Percentiles rank a stretch among this genome's conserved stretches.
These are phyloP conservation scores for Cryphonectria japonica DNA, from an alignment of 2,329 filamentous ascomycete species.

Conservation along the genomic window DNA sequence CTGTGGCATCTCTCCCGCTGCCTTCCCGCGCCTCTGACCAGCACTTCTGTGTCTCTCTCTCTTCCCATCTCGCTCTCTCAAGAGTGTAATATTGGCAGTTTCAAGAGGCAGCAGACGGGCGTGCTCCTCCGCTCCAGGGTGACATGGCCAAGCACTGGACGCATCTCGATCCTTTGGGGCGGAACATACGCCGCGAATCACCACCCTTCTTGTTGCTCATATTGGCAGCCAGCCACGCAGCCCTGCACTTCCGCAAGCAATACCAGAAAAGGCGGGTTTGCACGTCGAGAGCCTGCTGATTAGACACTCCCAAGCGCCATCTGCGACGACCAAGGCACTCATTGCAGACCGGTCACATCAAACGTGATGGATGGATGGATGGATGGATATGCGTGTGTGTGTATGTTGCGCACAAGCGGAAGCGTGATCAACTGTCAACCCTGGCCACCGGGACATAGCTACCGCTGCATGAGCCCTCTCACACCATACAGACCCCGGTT, in stretches of 20 bases:
- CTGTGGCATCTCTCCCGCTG: background rate
- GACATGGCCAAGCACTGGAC: background rate
- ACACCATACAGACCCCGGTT: slow-evolving; percentile 5
- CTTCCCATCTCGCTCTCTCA: no score
- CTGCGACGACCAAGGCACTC: background rate
- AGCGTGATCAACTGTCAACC: slow-evolving; percentile 4
- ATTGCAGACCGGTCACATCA: slow-evolving; percentile 11
- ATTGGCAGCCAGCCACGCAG: background rate
- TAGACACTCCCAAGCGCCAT: background rate
- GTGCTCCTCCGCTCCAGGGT: background rate
- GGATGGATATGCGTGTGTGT: background rate
- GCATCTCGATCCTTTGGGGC: background rate
- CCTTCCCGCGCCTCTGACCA: background rate
- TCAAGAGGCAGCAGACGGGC: background rate
- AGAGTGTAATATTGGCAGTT: background rate
- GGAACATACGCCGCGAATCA: background rate
- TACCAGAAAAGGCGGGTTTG: background rate
- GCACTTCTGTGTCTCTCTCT: no score
- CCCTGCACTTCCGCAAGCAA: slow-evolving; percentile 8
- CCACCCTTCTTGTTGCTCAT: background rate
- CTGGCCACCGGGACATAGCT: slow-evolving; percentile 5
- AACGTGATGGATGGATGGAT: background rate
- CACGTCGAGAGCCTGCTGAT: background rate
- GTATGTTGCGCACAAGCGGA: background rate
- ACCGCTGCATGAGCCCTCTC: slow-evolving; percentile 5